Percentiles rank a stretch among this genome's conserved stretches.
phyloP scores from a whole-genome alignment of 768 basidiomycete genomes.

The Lactarius indigo region DNA sequence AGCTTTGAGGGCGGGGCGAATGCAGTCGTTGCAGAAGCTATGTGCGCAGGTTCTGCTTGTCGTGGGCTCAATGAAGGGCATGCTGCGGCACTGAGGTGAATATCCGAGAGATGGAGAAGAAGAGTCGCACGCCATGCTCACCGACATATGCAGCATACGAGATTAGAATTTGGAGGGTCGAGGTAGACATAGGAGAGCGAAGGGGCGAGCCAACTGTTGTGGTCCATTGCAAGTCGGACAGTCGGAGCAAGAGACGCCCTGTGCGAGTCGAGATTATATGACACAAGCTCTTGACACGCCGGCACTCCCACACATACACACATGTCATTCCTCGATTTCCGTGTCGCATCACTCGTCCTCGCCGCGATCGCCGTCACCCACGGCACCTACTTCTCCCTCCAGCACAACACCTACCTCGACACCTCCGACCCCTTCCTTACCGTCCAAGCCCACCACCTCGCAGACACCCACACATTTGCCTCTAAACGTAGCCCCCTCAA shows the following conservation, averaged over 20 bases:
- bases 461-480: constrained; percentile 68
- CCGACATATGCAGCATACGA: constrained; percentile 27
- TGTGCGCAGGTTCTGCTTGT: constrained; percentile 75
- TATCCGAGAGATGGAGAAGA: not conserved
- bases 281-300: too few relatives aligned
- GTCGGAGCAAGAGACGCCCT: not conserved
- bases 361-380: constrained; percentile 47
- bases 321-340: constrained; percentile 9
- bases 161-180: constrained; percentile 21
- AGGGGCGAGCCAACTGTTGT: constrained; percentile 11
- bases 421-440: constrained; percentile 76
- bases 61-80: constrained; percentile 72
- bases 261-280: too few relatives aligned
- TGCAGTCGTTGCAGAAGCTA: constrained; percentile 85
- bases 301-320: too few relatives aligned
- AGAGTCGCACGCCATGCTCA: not conserved
- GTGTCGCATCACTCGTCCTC: constrained; percentile 34
- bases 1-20: constrained; percentile 61
- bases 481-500: constrained; percentile 80
- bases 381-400: constrained; percentile 65
- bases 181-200: constrained; percentile 18
- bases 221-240: constrained; percentile 10
- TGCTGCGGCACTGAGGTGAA: constrained; percentile 34
- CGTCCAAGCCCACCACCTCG: constrained; percentile 64
- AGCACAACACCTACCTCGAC: constrained; percentile 70